Evolutionary conservation across 2,329 filamentous ascomycete species (phyloP).

Genomic region (Didymosphaeria variabile): DNA sequence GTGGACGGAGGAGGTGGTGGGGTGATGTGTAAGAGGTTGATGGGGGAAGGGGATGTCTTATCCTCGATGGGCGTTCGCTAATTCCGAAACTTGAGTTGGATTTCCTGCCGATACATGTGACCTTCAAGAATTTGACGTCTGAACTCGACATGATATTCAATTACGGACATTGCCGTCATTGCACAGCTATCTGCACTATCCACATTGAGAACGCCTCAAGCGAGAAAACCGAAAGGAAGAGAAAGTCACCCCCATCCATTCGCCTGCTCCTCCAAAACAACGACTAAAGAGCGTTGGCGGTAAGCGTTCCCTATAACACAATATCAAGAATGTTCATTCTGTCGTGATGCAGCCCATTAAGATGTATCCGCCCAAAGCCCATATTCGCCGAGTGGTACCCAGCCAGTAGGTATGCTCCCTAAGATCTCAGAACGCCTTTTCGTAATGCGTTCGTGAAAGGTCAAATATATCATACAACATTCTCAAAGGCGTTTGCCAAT

Average conservation of each 20-base stretch:
- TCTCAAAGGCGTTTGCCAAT: constrained; percentile 16
- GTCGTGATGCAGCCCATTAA: constrained; percentile 22
- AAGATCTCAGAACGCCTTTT: constrained; percentile 31
- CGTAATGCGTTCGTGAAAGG: constrained; percentile 40
- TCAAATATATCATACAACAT: constrained; percentile 41
- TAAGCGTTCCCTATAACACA: constrained; percentile 14
- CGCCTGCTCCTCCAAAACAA: constrained; percentile 15
- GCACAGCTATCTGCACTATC: constrained; percentile 19
- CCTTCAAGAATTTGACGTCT: neutral
- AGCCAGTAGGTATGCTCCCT: constrained; percentile 14
- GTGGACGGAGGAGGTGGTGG: constrained; percentile 40
- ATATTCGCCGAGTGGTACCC: constrained; percentile 2
- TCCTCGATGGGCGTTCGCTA: neutral
- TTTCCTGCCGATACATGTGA: neutral
- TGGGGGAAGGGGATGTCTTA: constrained; percentile 30
- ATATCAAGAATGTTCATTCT: constrained; percentile 31
- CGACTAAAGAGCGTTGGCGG: constrained; percentile 10
- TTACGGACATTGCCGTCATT: constrained; percentile 3
- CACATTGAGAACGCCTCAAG: neutral
- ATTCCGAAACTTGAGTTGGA: neutral
- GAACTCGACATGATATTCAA: neutral
- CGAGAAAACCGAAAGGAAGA: neutral
- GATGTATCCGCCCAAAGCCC: constrained; percentile 1
- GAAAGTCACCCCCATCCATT: neutral
- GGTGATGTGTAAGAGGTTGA: constrained; percentile 37